A percentile compares a stretch with the other conserved stretches of the same genome.
Evolutionary conservation across 2,329 filamentous ascomycete species (phyloP).

Genomic region (Cladosporium austrohemisphaericum): DNA sequence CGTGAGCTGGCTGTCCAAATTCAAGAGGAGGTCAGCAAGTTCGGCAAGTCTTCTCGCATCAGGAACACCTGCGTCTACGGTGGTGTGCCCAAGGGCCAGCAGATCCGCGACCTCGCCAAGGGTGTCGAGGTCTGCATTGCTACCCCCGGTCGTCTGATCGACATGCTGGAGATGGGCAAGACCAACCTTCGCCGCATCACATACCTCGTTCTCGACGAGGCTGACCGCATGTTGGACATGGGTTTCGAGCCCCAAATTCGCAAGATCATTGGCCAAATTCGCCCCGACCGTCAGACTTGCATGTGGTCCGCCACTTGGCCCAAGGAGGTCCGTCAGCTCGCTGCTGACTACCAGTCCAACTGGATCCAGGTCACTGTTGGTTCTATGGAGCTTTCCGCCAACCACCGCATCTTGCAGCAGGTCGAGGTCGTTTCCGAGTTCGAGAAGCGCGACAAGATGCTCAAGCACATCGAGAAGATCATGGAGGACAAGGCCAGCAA

Average conservation of each 20-base stretch:
- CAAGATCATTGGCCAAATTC: conserved; percentile 97
- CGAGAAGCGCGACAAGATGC: conserved; percentile 97
- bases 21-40: conserved; percentile 97
- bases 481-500: conserved; percentile 98
- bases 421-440: conserved; percentile 94
- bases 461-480: conserved; percentile 94
- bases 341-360: conserved; percentile 84
- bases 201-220: conserved; percentile 96
- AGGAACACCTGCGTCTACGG: conserved; percentile 99
- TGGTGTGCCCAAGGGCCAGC: conserved; percentile 95
- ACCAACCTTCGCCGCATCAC: conserved; percentile 97
- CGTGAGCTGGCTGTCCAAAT: conserved; percentile 98
- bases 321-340: conserved; percentile 92
- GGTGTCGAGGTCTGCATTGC: conserved; percentile 99
- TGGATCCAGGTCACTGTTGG: conserved; percentile 99
- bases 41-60: conserved; percentile 95
- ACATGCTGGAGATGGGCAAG: conserved; percentile 97
- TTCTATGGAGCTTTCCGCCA: conserved; percentile 91
- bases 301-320: conserved; percentile 99
- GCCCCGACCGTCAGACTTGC: conserved; percentile 95
- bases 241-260: conserved; percentile 99
- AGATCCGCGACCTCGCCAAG: conserved; percentile 89
- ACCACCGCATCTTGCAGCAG: conserved; percentile 96
- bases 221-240: conserved; percentile 99
- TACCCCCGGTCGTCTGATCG: conserved; percentile 93